Evolutionary conservation across 2,329 filamentous ascomycete genomes (phyloP).

Genomic region (Trichophyton benhamiae): DNA sequence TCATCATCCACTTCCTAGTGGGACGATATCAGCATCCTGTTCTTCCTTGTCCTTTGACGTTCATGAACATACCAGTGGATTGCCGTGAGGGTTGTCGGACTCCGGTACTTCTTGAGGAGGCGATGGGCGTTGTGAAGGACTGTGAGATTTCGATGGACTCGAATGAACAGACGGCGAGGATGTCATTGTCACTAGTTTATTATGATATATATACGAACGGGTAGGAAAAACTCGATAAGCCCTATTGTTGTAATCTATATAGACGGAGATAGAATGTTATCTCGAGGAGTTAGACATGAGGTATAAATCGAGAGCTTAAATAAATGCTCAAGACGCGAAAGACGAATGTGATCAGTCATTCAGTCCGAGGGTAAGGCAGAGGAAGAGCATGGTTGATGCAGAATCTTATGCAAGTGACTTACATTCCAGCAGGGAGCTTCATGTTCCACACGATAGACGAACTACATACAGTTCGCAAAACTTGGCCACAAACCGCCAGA

Average conservation of each 20-base stretch:
- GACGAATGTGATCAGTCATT: neutral
- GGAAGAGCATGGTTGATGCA: neutral
- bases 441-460: neutral
- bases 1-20: constrained; percentile 3
- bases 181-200: neutral
- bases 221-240: neutral
- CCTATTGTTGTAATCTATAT: neutral
- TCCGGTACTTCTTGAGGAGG: neutral
- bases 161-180: neutral
- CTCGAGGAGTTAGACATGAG: neutral
- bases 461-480: neutral
- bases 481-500: neutral
- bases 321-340: neutral
- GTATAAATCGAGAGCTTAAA: neutral
- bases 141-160: neutral
- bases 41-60: neutral
- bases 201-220: neutral
- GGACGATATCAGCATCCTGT: neutral
- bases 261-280: neutral
- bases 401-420: neutral
- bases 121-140: neutral
- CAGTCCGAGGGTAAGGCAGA: neutral
- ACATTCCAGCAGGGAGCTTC: neutral
- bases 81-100: neutral
- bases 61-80: neutral